phyloP scores from a whole-genome alignment of 2,329 filamentous ascomycete genomes.

The Lecanicillium sp. region DNA sequence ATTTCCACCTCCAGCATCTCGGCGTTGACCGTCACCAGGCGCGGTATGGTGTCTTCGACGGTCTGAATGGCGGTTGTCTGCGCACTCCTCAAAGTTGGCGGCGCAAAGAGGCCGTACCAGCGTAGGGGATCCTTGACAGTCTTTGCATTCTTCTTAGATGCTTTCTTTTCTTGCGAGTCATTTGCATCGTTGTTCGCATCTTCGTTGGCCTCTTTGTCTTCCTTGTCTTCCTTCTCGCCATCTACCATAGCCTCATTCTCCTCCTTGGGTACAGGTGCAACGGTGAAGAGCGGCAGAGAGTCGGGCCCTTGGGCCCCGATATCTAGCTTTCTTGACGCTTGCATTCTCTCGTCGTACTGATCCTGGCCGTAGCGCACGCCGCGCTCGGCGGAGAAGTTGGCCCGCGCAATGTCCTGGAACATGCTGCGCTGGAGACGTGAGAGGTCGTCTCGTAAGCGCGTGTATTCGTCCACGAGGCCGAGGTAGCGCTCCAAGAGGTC shows the following conservation, averaged over 20 bases:
- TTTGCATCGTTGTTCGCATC: not conserved
- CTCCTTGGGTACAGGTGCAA: constrained; percentile 8
- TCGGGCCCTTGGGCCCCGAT: constrained; percentile 11
- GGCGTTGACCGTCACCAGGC: constrained; percentile 47
- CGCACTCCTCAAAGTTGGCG: constrained; percentile 44
- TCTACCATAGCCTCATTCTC: constrained; percentile 1
- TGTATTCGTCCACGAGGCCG: constrained; percentile 58
- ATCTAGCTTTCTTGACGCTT: constrained; percentile 42
- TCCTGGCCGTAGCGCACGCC: constrained; percentile 60
- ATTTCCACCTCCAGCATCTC: constrained; percentile 61
- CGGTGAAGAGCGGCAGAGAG: constrained; percentile 13
- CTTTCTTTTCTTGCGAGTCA: constrained; percentile 11
- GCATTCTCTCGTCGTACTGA: constrained; percentile 68
- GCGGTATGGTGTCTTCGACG: constrained; percentile 50
- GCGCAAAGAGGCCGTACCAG: constrained; percentile 50
- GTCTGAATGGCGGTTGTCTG: constrained; percentile 50
- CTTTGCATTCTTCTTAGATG: constrained; percentile 10
- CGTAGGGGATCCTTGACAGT: constrained; percentile 43
- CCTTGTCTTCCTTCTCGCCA: constrained; percentile 5
- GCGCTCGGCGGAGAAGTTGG: constrained; percentile 63
- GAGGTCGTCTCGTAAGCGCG: constrained; percentile 47
- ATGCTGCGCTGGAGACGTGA: constrained; percentile 46
- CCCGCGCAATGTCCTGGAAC: constrained; percentile 58
- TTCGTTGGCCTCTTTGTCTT: constrained; percentile 6
- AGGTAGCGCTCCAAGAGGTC: constrained; percentile 59